Base-by-base conservation (phyloP, 768 basidiomycete species). In the Tephrocybe rancida region DNA sequence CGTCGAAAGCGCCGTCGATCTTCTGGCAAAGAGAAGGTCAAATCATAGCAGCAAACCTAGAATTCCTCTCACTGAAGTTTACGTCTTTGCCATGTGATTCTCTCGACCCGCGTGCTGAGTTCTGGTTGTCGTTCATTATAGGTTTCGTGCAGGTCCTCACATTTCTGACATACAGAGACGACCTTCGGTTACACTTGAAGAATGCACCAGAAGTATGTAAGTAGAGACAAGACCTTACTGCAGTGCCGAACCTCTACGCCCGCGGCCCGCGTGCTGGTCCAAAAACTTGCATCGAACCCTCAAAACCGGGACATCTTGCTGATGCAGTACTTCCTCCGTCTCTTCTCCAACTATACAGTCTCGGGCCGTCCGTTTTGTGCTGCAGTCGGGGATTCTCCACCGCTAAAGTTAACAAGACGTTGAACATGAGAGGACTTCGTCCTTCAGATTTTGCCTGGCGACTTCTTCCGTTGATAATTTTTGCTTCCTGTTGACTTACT, bases 261-360 rank as follows among this genome's bases (percentile, higher is more conserved):
- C 22, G 69, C 73, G 57, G 73, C 69, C 1, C 60, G 57, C n/a
- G 54, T 63, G 14, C 68, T 77, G 34, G 56, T 70, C 27, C 38
- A 58, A 21, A 67, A 66, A 29, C 46, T 76, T 16, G 51, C 69
- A 26, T 52, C 55, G 35, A 48, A 58, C 26, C 45, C 53, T 38
- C 67, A 68, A 3, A 58, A 62, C 1, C 44, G 51, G 22, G 50
- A 66, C 8, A 45, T 46, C n/a, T n/a, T 35, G 5, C 39, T 56
- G 29, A 21, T 56, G 37, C 48, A 49, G 37, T 38, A 42, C 48
- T 38, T 37, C 38, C 45, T 42, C 38, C 46, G 46, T 29, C 21
- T 26, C 45, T 22, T 35, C 52, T n/a, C n/a, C n/a, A n/a, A n/a
- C n/a, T n/a, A n/a, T n/a, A n/a, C n/a, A n/a, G n/a, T n/a, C n/a